These are phyloP conservation scores for Hygrocybe coccinea DNA, from an alignment of 768 basidiomycete species.

Conservation along the genomic window DNA sequence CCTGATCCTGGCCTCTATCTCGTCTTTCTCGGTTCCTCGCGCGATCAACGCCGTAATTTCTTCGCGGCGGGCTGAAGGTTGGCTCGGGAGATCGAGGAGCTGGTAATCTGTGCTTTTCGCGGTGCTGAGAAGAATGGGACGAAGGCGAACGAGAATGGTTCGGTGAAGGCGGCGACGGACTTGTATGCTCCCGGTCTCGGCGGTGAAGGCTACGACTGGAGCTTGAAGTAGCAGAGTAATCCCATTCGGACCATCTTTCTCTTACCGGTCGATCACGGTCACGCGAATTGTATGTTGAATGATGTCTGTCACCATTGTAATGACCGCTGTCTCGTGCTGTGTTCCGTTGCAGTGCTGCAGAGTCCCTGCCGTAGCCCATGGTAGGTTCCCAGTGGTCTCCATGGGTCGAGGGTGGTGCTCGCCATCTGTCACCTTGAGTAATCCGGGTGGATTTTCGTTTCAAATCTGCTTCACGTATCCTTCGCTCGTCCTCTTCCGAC, in stretches of 20 bases:
- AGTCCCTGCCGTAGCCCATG: constrained; percentile 17
- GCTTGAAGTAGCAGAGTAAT: constrained; percentile 15
- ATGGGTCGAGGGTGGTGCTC: constrained; percentile 2
- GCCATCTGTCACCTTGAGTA: constrained; percentile 7
- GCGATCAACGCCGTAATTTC: constrained; percentile 32
- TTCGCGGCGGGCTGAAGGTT: constrained; percentile 37
- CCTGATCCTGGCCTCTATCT: constrained; percentile 18
- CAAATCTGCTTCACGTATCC: constrained; percentile 35
- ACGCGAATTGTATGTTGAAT: constrained; percentile 3
- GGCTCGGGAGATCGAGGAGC: constrained; percentile 33
- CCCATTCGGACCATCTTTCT: constrained; percentile 18
- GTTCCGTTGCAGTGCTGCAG: background rate
- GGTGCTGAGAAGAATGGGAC: constrained; percentile 31
- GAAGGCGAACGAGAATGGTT: constrained; percentile 39
- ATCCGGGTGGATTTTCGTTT: constrained; percentile 18
- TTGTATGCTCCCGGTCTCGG: constrained; percentile 17
- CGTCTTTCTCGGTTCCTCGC: constrained; percentile 32
- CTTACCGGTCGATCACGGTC: constrained; percentile 12
- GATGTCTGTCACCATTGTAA: constrained; percentile 2
- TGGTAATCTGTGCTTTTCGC: constrained; percentile 38
- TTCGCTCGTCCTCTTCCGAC: constrained; percentile 43
- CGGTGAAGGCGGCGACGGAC: constrained; percentile 25
- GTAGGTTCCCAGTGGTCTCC: constrained; percentile 40
- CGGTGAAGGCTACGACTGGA: constrained; percentile 20
- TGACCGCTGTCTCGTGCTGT: background rate